Base-by-base conservation (phyloP, 129 eudicot species). In the Chrysanthemum makinoi region DNA sequence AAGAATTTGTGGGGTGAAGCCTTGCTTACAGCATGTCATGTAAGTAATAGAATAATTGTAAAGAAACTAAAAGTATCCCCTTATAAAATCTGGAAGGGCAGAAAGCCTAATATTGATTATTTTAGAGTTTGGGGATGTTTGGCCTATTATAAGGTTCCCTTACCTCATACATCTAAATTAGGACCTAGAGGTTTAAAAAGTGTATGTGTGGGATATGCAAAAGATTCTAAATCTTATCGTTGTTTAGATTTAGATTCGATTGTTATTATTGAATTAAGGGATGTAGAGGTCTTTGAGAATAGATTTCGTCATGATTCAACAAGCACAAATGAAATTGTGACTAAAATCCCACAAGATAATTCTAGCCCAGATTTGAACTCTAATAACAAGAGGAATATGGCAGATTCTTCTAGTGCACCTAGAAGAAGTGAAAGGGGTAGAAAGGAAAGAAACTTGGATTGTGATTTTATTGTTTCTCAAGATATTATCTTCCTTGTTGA, bases 1-100 rank as follows among this genome's bases (percentile, higher is more conserved):
- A 39, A 15, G 8, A 64, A 44, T 1, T 15, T 64, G 14, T 64
- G 53, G 69, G 69, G 69, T 62, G 69, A 64, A 43, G 69, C 53
- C 1, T 43, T 64, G 19, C 57, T 19, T 19, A 66, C 35, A 2
- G 17, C 56, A 18, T 47, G 70, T 46, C 56, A 66, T 46, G 70
- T 66, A 18, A 66, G 70, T 9, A 66, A 46, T 66, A 10, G 70
- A 11, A 4, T 66, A 1, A 65, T 46, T 0, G 8, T 16, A 2
- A 47, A 66, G 70, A 66, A 66, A 10, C 17, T 46, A 2, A 66
- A 46, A 12, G 10, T 19, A 17, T 13, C 70, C 46, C 18, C 56
- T 46, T 46, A 66, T 66, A 28, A 65, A 43, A 6, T 43, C 3
- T 46, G 39, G 70, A 46, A 66, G 20, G 56, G 56, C 19, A 47